phyloP scores from a whole-genome alignment of 2,329 filamentous ascomycete species.

The Colletotrichum sp. region DNA sequence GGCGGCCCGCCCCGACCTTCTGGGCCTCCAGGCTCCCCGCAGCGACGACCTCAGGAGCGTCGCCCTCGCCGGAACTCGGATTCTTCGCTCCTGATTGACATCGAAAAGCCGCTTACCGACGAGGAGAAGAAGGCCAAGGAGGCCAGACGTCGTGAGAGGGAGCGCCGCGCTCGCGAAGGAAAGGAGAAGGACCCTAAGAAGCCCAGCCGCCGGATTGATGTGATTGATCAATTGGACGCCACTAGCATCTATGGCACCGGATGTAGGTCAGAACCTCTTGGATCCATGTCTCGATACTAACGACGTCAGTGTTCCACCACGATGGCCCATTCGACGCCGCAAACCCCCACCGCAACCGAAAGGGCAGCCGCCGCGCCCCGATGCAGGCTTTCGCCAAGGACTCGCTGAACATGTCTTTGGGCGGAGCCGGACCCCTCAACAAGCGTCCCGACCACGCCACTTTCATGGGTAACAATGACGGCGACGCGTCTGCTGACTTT shows the following conservation, averaged over 20 bases:
- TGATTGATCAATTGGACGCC: constrained; percentile 96
- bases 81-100: constrained; percentile 69
- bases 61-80: constrained; percentile 79
- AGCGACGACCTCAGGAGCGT: constrained; percentile 42
- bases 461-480: constrained; percentile 81
- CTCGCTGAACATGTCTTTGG: constrained; percentile 90
- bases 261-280: constrained; percentile 59
- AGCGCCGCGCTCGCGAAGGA: constrained; percentile 54
- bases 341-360: constrained; percentile 91
- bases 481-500: constrained; percentile 89
- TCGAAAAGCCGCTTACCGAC: constrained; percentile 63
- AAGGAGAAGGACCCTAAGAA: constrained; percentile 54
- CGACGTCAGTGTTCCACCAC: constrained; percentile 83
- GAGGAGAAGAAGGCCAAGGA: constrained; percentile 60
- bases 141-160: constrained; percentile 55
- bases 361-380: constrained; percentile 80
- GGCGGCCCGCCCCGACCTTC: constrained; percentile 33
- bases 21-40: constrained; percentile 41
- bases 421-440: constrained; percentile 86
- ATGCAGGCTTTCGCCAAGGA: constrained; percentile 97
- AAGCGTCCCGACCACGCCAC: constrained; percentile 80
- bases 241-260: constrained; percentile 95
- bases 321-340: constrained; percentile 97
- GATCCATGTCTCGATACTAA: constrained; percentile 6
- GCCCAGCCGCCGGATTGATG: constrained; percentile 68